Evolutionary conservation across 305 asterid genomes (phyloP), one percentile per base, ranked within the genome.

Genomic region (Fraxinus baroniana): DNA sequence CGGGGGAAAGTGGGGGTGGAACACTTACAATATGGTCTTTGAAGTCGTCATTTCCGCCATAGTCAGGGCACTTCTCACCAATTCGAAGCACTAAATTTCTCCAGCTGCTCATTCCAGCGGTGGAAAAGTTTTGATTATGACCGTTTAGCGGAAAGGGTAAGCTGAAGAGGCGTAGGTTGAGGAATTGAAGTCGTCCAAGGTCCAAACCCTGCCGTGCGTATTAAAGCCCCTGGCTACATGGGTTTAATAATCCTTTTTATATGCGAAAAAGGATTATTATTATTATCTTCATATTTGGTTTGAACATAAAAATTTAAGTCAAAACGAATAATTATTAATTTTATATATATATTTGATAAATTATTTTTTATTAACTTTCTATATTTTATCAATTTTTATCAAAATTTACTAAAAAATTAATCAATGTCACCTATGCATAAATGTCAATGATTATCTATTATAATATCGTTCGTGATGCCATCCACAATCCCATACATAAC

Each of bases 11-110:
- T 66, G 30, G 74, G 35, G 28, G n/a, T 68, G 32, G 18, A 74
- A 77, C 18, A 87, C 92, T 84, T 20, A 96, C 99, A 76, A 96
- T 86, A 85, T 96, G 98, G 84, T 96, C 99, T 85, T 91, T 96
- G 91, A 88, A 87, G 79, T 96, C 98, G 35, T 85, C 88, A 68
- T 85, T 92, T 13, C 95, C 97, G 68, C 97, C 98, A 85, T 94
- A 96, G 86, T 96, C 99, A 1, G 97, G 64, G 91, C 92, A 90
- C 74, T 92, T 96, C 82, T 96, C 98, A 30, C 98, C 98, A 68
- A 96, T 85, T 44, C 99, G 98, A 73, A 96, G 92, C 79, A 96
- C 84, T 84, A 94, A 81, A 64, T 79, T 86, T 83, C 90, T 86
- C 98, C 98, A 96, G 78, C 94, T 92, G 79, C 96, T 92, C 98